Evolutionary conservation across 2,329 filamentous ascomycete species (phyloP).

Genomic region (Fusarium verticillioides): DNA sequence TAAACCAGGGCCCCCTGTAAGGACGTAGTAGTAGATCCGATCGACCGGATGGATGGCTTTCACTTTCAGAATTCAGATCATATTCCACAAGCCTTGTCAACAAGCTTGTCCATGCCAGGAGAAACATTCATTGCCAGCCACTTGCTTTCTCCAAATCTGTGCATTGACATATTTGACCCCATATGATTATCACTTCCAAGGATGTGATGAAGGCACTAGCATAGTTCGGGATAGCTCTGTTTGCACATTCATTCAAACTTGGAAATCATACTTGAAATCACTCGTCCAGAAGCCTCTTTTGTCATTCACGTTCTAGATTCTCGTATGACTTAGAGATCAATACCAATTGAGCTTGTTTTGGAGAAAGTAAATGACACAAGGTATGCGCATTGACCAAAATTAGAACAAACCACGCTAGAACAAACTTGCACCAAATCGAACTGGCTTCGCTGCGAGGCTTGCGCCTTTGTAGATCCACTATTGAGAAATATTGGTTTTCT

Average conservation of each 20-base stretch:
- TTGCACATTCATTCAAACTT: neutral
- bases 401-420: conserved; percentile 10
- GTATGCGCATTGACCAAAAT: conserved; percentile 3
- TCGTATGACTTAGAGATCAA: neutral
- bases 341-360: conserved; percentile 2
- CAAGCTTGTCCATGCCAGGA: neutral
- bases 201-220: neutral
- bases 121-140: neutral
- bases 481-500: conserved; percentile 22
- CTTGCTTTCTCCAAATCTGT: neutral
- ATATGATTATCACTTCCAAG: neutral
- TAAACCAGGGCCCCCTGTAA: conserved; percentile 32
- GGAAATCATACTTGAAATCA: neutral
- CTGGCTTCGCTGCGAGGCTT: conserved; percentile 7
- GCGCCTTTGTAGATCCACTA: conserved; percentile 11
- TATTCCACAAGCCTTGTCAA: conserved; percentile 14
- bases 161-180: neutral
- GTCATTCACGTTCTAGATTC: conserved; percentile 17
- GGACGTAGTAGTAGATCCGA: conserved; percentile 34
- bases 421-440: conserved; percentile 1
- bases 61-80: conserved; percentile 32
- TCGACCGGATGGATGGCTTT: conserved; percentile 32
- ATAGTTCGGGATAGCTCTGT: neutral
- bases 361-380: neutral
- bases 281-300: conserved; percentile 2